A percentile compares a stretch with the other conserved stretches of the same genome.
Evolutionary conservation across 1,284 basidiomycete species (phyloP).

Genomic region (Pisolithus thermaeus): DNA sequence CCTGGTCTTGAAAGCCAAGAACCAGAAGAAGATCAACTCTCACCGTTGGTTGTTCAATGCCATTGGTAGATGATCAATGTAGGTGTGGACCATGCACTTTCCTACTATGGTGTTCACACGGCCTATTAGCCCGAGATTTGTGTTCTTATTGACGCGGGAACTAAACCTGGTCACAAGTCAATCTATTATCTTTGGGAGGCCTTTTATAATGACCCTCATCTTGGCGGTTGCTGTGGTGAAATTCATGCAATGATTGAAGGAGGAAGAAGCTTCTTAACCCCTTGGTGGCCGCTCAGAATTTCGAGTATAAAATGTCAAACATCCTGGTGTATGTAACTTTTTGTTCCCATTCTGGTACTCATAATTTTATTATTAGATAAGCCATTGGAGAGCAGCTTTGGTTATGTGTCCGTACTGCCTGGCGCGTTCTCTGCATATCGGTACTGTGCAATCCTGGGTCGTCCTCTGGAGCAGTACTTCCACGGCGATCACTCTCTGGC

Average conservation of each 20-base stretch:
- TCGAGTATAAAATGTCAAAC: conserved; percentile 98
- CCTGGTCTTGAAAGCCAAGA: conserved; percentile 92
- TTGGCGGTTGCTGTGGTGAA: conserved; percentile 86
- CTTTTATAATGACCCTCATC: conserved; percentile 70
- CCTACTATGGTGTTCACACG: conserved; percentile 8
- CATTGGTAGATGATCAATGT: conserved; percentile 80
- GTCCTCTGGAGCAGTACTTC: conserved; percentile 96
- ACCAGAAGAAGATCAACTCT: conserved; percentile 96
- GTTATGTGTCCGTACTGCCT: conserved; percentile 92
- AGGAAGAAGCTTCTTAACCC: conserved; percentile 89
- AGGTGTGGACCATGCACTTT: conserved; percentile 8
- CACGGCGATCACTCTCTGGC: conserved; percentile 96
- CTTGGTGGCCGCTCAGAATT: conserved; percentile 92
- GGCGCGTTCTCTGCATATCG: conserved; percentile 97
- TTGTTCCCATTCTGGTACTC: too few relatives aligned
- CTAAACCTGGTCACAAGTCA: conserved; percentile 93
- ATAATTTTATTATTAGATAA: conserved; percentile 51
- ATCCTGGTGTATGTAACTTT: too few relatives aligned
- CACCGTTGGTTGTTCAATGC: conserved; percentile 99
- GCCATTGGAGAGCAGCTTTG: conserved; percentile 92
- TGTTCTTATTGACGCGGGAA: conserved; percentile 90
- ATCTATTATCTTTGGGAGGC: conserved; percentile 98
- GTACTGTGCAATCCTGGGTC: conserved; percentile 85
- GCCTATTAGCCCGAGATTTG: conserved; percentile 76
- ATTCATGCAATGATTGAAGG: conserved; percentile 94